Evolutionary conservation across 768 basidiomycete species (phyloP).

Genomic region (Kwoniella sp.): DNA sequence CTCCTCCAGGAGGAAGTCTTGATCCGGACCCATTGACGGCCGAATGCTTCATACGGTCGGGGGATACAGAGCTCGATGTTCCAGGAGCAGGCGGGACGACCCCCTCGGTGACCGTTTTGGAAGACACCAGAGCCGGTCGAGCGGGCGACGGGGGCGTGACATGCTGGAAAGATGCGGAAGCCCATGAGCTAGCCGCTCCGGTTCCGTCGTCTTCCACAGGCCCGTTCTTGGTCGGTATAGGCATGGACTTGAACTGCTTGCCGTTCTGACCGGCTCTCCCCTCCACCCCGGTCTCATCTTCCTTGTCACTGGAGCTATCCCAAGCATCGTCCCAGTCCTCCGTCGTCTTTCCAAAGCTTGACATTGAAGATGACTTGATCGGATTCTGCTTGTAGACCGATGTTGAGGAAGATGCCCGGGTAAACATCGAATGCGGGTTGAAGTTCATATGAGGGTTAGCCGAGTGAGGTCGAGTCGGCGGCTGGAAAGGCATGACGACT

Average conservation of each 20-base stretch:
- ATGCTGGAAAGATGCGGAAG: slow-evolving; percentile 26
- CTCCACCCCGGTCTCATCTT: slow-evolving; percentile 25
- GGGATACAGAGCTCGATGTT: slow-evolving; percentile 13
- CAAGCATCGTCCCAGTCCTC: slow-evolving; percentile 48
- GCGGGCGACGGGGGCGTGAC: slow-evolving; percentile 18
- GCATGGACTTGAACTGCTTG: neutral
- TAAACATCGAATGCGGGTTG: slow-evolving; percentile 26
- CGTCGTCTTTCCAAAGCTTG: slow-evolving; percentile 3
- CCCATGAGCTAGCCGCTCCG: slow-evolving; percentile 21
- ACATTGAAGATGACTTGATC: slow-evolving; percentile 2
- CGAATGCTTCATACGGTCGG: neutral
- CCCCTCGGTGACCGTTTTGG: slow-evolving; percentile 37
- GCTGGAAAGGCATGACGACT: slow-evolving; percentile 45
- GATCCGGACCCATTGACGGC: neutral
- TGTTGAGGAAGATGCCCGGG: slow-evolving; percentile 17
- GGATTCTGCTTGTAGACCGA: slow-evolving; percentile 8
- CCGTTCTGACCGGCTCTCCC: too few species aligned
- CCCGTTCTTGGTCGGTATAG: neutral
- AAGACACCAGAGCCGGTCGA: slow-evolving; percentile 14
- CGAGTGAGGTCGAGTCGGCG: slow-evolving; percentile 43
- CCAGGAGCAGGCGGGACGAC: slow-evolving; percentile 29
- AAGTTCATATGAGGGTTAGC: slow-evolving; percentile 30
- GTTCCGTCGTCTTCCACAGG: slow-evolving; percentile 1
- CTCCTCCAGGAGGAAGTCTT: slow-evolving; percentile 41
- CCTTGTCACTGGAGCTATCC: slow-evolving; percentile 46